A percentile compares a stretch with the other conserved stretches of the same genome.
These are phyloP conservation scores for Lathyrus sativus DNA, from an alignment of 306 rosid genomes.

Conservation along the genomic window DNA sequence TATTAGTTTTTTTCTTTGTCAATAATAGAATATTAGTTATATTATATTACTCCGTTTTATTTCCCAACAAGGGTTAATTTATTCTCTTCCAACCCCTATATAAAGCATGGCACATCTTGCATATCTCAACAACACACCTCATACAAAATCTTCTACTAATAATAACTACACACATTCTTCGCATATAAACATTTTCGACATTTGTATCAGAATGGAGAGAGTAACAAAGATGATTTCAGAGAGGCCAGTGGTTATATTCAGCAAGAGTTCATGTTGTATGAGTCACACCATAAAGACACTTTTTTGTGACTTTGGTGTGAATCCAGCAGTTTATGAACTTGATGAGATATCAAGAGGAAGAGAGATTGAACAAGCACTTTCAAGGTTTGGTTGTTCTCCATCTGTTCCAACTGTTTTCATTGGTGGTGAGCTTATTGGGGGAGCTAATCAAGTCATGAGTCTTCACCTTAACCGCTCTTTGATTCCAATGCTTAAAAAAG, in stretches of 20 bases:
- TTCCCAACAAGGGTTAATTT: conserved; percentile 7
- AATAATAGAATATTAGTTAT: conserved; percentile 47
- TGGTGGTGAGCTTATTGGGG: conserved; percentile 79
- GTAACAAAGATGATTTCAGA: conserved; percentile 78
- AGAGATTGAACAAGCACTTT: conserved; percentile 87
- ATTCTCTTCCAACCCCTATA: conserved; percentile 51
- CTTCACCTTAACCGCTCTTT: conserved; percentile 84
- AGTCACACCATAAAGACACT: conserved; percentile 85
- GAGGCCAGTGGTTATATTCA: conserved; percentile 93
- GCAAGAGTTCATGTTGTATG: conserved; percentile 89
- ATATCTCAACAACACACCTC: conserved; percentile 19
- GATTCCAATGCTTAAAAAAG: conserved; percentile 88
- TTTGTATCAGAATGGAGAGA: conserved; percentile 46
- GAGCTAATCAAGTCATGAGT: conserved; percentile 88
- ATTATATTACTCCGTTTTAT: conserved; percentile 6
- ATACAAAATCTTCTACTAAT: neutral
- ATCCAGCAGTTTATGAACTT: conserved; percentile 77
- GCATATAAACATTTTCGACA: neutral
- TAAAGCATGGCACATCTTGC: conserved; percentile 35
- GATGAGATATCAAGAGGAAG: conserved; percentile 85
- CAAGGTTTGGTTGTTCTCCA: conserved; percentile 66
- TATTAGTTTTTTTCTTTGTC: conserved; percentile 48
- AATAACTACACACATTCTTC: neutral
- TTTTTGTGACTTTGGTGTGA: conserved; percentile 82
- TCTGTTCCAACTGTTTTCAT: conserved; percentile 89